A percentile compares a stretch with the other conserved stretches of the same genome.
phyloP scores from a whole-genome alignment of 2,329 filamentous ascomycete genomes.

The Colletotrichum abscissum region DNA sequence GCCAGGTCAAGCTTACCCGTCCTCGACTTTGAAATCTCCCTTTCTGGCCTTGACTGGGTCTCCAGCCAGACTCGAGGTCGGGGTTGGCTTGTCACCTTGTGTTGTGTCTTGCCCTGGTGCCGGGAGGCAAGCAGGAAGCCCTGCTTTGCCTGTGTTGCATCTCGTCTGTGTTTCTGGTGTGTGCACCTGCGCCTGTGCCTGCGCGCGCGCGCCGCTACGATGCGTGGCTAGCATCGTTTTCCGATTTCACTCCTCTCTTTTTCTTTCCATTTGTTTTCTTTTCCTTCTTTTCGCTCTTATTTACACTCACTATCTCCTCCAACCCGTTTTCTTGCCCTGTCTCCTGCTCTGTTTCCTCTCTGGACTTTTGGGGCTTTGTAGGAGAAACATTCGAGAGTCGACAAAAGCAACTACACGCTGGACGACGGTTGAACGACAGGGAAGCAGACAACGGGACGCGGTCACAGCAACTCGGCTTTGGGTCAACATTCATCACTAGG shows the following conservation, averaged over 20 bases:
- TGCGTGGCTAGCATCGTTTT: constrained; percentile 14
- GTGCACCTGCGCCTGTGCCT: constrained; percentile 16
- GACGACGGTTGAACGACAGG: not conserved
- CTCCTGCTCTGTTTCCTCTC: constrained; percentile 1
- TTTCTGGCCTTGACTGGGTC: not conserved
- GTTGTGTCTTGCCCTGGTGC: constrained; percentile 19
- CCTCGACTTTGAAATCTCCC: not conserved
- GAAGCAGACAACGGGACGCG: not conserved
- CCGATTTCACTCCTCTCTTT: constrained; percentile 19
- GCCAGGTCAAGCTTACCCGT: constrained; percentile 28
- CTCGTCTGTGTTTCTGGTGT: constrained; percentile 34
- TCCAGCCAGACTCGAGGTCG: not conserved
- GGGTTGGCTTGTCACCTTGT: constrained; percentile 32
- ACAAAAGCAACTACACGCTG: constrained; percentile 2
- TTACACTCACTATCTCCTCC: not conserved
- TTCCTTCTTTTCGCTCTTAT: not conserved
- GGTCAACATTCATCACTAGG: not conserved
- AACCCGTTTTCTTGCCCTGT: not conserved
- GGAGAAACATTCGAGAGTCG: not conserved
- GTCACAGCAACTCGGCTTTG: not conserved
- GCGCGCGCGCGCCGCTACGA: constrained; percentile 11
- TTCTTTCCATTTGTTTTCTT: not conserved
- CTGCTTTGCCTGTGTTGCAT: constrained; percentile 33
- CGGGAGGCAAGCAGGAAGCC: constrained; percentile 27
- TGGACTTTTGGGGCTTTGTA: not conserved